A percentile compares a stretch with the other conserved stretches of the same genome.
These are phyloP conservation scores for Hapsidospora chrysogenum DNA, from an alignment of 495 filamentous ascomycete genomes.

Conservation along the genomic window DNA sequence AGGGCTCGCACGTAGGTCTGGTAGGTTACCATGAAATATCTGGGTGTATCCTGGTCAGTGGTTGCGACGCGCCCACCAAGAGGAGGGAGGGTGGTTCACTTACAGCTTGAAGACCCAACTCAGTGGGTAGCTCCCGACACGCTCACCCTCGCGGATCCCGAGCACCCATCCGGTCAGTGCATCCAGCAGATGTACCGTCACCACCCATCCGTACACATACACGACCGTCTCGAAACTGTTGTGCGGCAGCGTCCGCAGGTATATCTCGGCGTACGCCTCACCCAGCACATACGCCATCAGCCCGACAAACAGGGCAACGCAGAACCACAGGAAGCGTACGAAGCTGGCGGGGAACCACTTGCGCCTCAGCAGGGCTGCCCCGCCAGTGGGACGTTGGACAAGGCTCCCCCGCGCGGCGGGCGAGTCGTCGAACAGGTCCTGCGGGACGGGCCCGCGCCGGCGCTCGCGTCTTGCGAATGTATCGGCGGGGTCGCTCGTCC, in stretches of 20 bases:
- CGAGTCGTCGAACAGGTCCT: conserved; percentile 9
- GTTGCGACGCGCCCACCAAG: not conserved
- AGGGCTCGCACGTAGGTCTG: conserved; percentile 53
- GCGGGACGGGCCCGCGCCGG: conserved; percentile 8
- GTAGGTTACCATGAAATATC: conserved; percentile 48
- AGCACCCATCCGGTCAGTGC: conserved; percentile 44
- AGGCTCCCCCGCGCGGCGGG: conserved; percentile 1
- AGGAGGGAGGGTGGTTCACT: conserved; percentile 6
- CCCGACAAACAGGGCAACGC: conserved; percentile 38
- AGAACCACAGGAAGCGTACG: conserved; percentile 51
- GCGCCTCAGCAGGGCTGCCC: too few species aligned
- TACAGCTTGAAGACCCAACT: conserved; percentile 49
- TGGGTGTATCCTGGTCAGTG: conserved; percentile 13
- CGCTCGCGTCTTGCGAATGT: conserved; percentile 18
- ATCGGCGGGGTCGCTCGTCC: conserved; percentile 34
- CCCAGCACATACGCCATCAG: conserved; percentile 44
- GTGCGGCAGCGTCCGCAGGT: conserved; percentile 45
- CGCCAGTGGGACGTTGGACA: conserved; percentile 3
- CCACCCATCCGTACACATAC: conserved; percentile 50
- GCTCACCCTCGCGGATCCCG: conserved; percentile 36
- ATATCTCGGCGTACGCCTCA: conserved; percentile 50
- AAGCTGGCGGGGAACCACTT: conserved; percentile 42
- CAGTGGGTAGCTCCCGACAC: conserved; percentile 45
- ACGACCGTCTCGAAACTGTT: conserved; percentile 44
- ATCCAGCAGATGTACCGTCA: conserved; percentile 43